Evolutionary conservation across 768 basidiomycete genomes (phyloP).

Genomic region (Suillus paluster): DNA sequence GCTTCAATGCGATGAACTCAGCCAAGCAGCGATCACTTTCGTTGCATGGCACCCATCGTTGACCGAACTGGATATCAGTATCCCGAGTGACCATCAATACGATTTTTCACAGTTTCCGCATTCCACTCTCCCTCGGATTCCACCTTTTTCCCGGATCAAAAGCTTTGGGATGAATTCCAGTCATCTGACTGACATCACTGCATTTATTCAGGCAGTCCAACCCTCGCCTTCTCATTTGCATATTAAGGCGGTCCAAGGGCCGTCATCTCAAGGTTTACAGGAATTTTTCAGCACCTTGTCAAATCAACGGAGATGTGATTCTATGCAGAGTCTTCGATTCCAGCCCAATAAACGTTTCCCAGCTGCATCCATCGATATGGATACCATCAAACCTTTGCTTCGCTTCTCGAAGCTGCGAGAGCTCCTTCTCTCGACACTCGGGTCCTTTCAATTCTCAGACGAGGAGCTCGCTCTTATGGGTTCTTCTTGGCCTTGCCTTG

Average conservation of each 20-base stretch:
- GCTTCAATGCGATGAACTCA: background rate
- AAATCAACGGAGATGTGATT: background rate
- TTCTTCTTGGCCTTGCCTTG: background rate
- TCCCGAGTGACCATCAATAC: background rate
- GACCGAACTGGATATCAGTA: background rate
- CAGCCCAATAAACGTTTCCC: background rate
- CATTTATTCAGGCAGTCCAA: background rate
- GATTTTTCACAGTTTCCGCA: background rate
- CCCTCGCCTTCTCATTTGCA: background rate
- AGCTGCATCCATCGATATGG: background rate
- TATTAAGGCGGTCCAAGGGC: background rate
- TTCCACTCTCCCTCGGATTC: background rate
- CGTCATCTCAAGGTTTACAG: background rate
- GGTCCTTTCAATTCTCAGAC: background rate
- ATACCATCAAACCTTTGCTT: background rate
- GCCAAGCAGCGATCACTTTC: background rate
- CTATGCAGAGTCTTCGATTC: background rate
- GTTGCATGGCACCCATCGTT: background rate
- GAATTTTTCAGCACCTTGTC: background rate
- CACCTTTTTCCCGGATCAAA: background rate
- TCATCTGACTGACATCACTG: background rate
- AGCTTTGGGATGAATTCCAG: background rate
- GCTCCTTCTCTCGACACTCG: background rate
- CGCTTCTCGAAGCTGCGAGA: background rate
- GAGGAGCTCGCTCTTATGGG: background rate